Evolutionary conservation across 371 early-diverging fungal genomes (phyloP).

Genomic region (Mucor irregularis): DNA sequence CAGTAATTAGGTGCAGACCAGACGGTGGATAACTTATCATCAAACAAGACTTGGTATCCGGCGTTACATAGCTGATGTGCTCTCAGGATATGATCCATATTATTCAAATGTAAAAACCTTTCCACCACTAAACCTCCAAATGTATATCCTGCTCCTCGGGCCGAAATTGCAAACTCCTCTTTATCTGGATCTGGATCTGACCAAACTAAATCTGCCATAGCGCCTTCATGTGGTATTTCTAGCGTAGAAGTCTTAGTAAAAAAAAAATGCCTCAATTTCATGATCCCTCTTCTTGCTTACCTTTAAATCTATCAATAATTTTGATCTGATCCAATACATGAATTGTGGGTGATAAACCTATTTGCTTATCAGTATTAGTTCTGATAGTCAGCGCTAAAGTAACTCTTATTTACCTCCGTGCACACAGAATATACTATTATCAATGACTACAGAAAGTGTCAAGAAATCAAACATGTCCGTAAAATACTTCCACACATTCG

Average conservation of each 20-base stretch:
- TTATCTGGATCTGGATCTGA: conserved; percentile 91
- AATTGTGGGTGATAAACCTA: conserved; percentile 88
- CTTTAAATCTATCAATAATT: conserved; percentile 87
- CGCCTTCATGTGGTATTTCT: conserved; percentile 98
- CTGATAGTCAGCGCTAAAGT: background rate
- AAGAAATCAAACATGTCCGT: conserved; percentile 96
- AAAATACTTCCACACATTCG: conserved; percentile 91
- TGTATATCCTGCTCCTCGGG: conserved; percentile 93
- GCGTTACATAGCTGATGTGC: conserved; percentile 98
- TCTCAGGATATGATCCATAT: conserved; percentile 86
- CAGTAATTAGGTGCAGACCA: conserved; percentile 95
- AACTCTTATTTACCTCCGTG: conserved; percentile 99
- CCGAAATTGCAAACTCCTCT: conserved; percentile 83
- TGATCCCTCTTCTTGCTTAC: conserved; percentile 42
- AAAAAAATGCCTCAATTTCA: too few relatives aligned
- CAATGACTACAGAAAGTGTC: conserved; percentile 89
- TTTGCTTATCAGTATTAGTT: too few relatives aligned
- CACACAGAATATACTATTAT: conserved; percentile 91
- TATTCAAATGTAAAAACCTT: conserved; percentile 82
- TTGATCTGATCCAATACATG: conserved; percentile 93
- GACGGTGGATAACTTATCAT: conserved; percentile 85
- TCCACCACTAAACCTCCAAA: conserved; percentile 88
- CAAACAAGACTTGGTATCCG: conserved; percentile 90
- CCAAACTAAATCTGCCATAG: conserved; percentile 99
- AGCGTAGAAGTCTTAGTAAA: too few relatives aligned